These are phyloP conservation scores for Salisapilia sapeloensis DNA, from an alignment of 352 stramenopile genomes.

Conservation along the genomic window DNA sequence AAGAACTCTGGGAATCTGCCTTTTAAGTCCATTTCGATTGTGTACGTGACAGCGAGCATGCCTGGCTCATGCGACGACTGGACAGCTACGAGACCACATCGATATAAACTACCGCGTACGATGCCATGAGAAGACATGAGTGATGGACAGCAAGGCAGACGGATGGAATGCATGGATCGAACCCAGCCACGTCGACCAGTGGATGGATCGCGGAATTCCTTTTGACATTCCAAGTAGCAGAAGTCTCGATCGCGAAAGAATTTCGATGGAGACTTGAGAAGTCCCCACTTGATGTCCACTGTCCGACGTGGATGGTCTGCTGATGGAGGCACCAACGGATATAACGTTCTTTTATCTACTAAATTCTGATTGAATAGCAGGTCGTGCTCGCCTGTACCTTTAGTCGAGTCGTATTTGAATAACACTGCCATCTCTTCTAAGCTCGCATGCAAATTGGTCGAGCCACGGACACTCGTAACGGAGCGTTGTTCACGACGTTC, in stretches of 20 bases:
- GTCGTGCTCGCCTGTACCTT: constrained; percentile 35
- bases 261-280: constrained; percentile 47
- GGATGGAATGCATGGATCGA: constrained; percentile 33
- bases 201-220: constrained; percentile 61
- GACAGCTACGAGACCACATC: constrained; percentile 58
- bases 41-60: constrained; percentile 66
- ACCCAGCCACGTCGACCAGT: constrained; percentile 38
- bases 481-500: constrained; percentile 12
- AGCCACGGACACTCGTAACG: constrained; percentile 37
- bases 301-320: constrained; percentile 53
- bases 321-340: constrained; percentile 51
- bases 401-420: constrained; percentile 65
- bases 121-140: constrained; percentile 32
- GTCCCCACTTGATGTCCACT: constrained; percentile 70
- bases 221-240: constrained; percentile 75
- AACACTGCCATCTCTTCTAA: constrained; percentile 72
- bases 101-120: constrained; percentile 67
- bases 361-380: constrained; percentile 68
- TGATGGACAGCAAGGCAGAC: constrained; percentile 29
- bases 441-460: constrained; percentile 55
- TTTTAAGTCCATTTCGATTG: constrained; percentile 74
- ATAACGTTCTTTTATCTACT: constrained; percentile 50
- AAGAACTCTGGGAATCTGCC: constrained; percentile 55
- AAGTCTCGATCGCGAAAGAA: constrained; percentile 68
- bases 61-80: constrained; percentile 48